phyloP scores from a whole-genome alignment of 208 protist genomes.

The Leishmania arabica region DNA sequence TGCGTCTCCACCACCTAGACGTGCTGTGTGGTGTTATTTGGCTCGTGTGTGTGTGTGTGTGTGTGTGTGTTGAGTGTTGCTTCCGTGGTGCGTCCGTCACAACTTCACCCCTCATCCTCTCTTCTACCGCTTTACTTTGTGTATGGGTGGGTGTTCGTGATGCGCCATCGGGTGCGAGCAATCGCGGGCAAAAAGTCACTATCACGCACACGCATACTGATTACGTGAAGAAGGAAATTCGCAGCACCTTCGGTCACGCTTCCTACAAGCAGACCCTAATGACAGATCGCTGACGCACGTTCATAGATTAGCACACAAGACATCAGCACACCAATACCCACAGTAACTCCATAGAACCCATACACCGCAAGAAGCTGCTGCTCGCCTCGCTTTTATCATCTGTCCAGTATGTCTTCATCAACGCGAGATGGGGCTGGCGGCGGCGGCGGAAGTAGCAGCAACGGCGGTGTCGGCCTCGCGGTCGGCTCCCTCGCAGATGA shows the following conservation, averaged over 20 bases:
- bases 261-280: background rate
- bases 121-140: background rate
- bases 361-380: background rate
- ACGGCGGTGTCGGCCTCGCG: constrained; percentile 23
- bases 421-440: background rate
- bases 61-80: background rate
- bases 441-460: constrained; percentile 4
- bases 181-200: too few species aligned
- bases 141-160: background rate
- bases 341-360: background rate
- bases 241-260: background rate
- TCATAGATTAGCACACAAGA: background rate
- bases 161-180: background rate
- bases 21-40: background rate
- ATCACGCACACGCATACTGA: background rate
- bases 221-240: background rate
- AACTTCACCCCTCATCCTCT: background rate
- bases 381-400: background rate
- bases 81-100: background rate
- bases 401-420: constrained; percentile 15
- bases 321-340: background rate
- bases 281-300: background rate
- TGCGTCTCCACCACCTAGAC: background rate
- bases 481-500: constrained; percentile 33
- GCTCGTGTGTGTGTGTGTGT: background rate